These are phyloP conservation scores for Paragyromitra xinjiangensis DNA, from an alignment of 495 filamentous ascomycete genomes.

Conservation along the genomic window DNA sequence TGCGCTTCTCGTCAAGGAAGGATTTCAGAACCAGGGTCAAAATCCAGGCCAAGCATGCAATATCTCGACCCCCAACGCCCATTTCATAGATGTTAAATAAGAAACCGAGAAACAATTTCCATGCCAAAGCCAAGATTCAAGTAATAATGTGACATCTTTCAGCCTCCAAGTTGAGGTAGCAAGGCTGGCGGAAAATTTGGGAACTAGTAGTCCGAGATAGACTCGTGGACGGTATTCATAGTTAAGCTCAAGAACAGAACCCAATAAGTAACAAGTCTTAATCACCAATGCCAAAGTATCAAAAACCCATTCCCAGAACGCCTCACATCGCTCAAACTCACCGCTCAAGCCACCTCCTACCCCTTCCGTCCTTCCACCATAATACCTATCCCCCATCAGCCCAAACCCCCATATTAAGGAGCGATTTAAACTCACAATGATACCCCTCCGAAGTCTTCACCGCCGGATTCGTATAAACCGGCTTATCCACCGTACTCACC, in stretches of 20 bases:
- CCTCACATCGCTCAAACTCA: not conserved
- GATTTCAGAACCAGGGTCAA: too few species aligned
- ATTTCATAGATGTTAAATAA: too few species aligned
- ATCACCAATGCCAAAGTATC: slow-evolving; percentile 2
- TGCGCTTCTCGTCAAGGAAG: too few species aligned
- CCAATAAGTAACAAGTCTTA: slow-evolving; percentile 1
- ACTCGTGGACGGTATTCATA: not conserved
- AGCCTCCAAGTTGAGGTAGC: too few species aligned
- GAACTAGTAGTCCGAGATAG: too few species aligned
- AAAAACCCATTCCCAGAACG: not conserved
- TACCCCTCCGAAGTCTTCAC: slow-evolving; percentile 56
- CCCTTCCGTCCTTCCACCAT: slow-evolving; percentile 56
- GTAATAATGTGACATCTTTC: too few species aligned
- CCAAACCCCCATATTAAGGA: not conserved
- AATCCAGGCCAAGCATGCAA: too few species aligned
- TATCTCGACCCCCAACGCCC: too few species aligned
- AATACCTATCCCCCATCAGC: slow-evolving; percentile 41
- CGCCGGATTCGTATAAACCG: slow-evolving; percentile 52
- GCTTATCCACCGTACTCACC: slow-evolving; percentile 54
- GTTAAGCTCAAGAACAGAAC: not conserved
- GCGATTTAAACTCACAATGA: slow-evolving; percentile 44
- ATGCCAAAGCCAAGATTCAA: too few species aligned
- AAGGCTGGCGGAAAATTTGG: too few species aligned
- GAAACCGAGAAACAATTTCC: too few species aligned
- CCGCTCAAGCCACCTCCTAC: not conserved